phyloP scores from a whole-genome alignment of 805 yeast species.

The Saturnispora mendoncae region DNA sequence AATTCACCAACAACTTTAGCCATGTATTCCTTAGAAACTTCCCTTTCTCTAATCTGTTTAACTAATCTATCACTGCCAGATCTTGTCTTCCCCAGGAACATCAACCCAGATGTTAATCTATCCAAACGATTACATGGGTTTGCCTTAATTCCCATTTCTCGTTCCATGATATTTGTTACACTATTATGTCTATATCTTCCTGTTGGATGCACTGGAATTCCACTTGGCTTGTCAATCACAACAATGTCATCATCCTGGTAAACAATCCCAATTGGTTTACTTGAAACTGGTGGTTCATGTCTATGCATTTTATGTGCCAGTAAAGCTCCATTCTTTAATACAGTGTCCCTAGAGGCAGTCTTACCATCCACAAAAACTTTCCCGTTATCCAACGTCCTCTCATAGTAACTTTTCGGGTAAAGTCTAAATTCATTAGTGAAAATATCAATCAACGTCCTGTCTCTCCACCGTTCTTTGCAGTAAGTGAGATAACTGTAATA shows the following conservation, averaged over 20 bases:
- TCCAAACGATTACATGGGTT: slow-evolving; percentile 88
- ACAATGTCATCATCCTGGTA: slow-evolving; percentile 66
- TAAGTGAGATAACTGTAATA: slow-evolving; percentile 83
- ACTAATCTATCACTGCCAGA: slow-evolving; percentile 71
- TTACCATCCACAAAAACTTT: slow-evolving; percentile 64
- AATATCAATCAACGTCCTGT: slow-evolving; percentile 67
- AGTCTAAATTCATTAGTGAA: slow-evolving; percentile 83
- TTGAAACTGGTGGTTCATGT: slow-evolving; percentile 80
- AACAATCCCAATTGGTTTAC: slow-evolving; percentile 54
- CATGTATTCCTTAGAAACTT: slow-evolving; percentile 71
- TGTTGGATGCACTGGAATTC: slow-evolving; percentile 93
- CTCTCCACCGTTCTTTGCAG: slow-evolving; percentile 89
- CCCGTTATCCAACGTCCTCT: slow-evolving; percentile 46
- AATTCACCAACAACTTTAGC: slow-evolving; percentile 86
- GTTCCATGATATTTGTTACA: slow-evolving; percentile 66
- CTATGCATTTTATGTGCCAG: slow-evolving; percentile 73
- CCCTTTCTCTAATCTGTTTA: slow-evolving; percentile 61
- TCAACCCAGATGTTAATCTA: slow-evolving; percentile 82
- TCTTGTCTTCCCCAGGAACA: slow-evolving; percentile 82
- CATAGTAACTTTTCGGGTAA: slow-evolving; percentile 58
- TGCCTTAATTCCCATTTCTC: slow-evolving; percentile 55
- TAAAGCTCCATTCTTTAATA: slow-evolving; percentile 73
- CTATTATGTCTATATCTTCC: slow-evolving; percentile 74
- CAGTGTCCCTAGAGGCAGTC: slow-evolving; percentile 53
- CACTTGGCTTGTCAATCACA: slow-evolving; percentile 88